Conservation (phyloP, 1,284 basidiomycete species). For the Singerocomus inundabilis region DNA sequence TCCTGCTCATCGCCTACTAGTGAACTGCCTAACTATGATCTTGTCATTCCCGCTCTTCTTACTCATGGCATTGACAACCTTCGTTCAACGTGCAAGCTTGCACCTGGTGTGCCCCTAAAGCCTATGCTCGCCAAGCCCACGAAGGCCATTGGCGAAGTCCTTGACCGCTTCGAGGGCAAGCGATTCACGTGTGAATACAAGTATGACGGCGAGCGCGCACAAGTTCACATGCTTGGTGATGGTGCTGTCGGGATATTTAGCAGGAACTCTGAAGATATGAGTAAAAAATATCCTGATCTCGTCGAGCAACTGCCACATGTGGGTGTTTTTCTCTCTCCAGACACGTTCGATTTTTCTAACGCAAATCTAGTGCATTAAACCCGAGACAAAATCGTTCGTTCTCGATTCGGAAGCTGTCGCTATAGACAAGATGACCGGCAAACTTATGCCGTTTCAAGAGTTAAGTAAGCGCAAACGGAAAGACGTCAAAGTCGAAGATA, state of each 20-base stretch:
- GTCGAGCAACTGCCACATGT: slow-evolving; percentile 90
- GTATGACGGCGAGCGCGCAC: slow-evolving; percentile 96
- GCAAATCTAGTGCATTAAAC: slow-evolving; percentile 73
- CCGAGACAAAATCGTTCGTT: slow-evolving; percentile 83
- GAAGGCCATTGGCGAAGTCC: slow-evolving; percentile 97
- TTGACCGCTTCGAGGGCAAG: slow-evolving; percentile 96
- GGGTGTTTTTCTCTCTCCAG: slow-evolving; percentile 26
- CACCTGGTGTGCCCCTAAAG: slow-evolving; percentile 94
- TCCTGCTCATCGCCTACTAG: slow-evolving; percentile 41
- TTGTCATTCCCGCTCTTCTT: slow-evolving; percentile 91
- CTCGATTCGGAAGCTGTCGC: slow-evolving; percentile 97
- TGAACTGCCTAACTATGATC: slow-evolving; percentile 92
- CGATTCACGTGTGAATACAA: slow-evolving; percentile 99
- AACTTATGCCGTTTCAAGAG: slow-evolving; percentile 96
- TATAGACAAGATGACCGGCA: slow-evolving; percentile 81
- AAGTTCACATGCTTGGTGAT: slow-evolving; percentile 81
- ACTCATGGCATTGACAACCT: slow-evolving; percentile 76
- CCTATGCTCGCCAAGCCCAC: slow-evolving; percentile 99
- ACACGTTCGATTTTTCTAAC: slow-evolving; percentile 1
- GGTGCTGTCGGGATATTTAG: slow-evolving; percentile 89
- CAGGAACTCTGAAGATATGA: slow-evolving; percentile 99
- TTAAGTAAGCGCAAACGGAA: slow-evolving; percentile 94
- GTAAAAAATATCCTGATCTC: slow-evolving; percentile 97
- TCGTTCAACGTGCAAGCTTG: slow-evolving; percentile 81
- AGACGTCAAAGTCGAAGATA: slow-evolving; percentile 95